Base-by-base conservation (phyloP, 2,329 filamentous ascomycete genomes). In the Exophiala mesophila region DNA sequence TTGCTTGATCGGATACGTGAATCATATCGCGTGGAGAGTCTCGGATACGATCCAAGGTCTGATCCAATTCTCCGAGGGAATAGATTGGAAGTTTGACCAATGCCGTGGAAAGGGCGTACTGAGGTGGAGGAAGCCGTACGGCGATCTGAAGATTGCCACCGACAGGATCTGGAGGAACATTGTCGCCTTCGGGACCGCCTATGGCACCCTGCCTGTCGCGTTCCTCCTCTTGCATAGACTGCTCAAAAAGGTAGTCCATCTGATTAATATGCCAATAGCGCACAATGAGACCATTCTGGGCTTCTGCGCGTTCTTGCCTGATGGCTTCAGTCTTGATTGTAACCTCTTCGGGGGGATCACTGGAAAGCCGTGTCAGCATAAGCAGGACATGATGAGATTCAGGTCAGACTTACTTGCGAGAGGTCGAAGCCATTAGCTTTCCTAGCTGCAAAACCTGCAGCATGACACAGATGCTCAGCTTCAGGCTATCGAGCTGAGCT, bases 251-350 rank as follows among this genome's bases (percentile, higher is more conserved):
- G 4, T 57, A 48, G 40, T 64, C 60, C 13, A 67, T 54, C n/a
- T 58, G 58, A 33, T 59, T 64, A 38, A 60, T 52, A 5, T 65
- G 61, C 61, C 63, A 67, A 44, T 67, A 65, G 29, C 64, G 57
- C n/a, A 66, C 58, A 29, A 69, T 62, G n/a, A 68, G 56, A 56
- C 66, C 64, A 37, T 66, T 69, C 45, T 69, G 65, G 3, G 59
- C 59, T 41, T 68, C 66, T 2, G 60, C 62, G 39, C 65, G 62
- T 39, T 67, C 65, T 51, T 67, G 63, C 7, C 58, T 58, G 41
- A 66, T 57, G 10, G 54, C 44, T 35, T 65, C 61, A 3, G 62
- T 58, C 32, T 58, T 49, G 37, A 48, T n/a, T 15, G 45, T 21
- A 41, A 50, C 52, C 19, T 50, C 41, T 36, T 49, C 47, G 17